Base-by-base conservation (phyloP, 2,329 filamentous ascomycete genomes). In the Penicillium sp. region DNA sequence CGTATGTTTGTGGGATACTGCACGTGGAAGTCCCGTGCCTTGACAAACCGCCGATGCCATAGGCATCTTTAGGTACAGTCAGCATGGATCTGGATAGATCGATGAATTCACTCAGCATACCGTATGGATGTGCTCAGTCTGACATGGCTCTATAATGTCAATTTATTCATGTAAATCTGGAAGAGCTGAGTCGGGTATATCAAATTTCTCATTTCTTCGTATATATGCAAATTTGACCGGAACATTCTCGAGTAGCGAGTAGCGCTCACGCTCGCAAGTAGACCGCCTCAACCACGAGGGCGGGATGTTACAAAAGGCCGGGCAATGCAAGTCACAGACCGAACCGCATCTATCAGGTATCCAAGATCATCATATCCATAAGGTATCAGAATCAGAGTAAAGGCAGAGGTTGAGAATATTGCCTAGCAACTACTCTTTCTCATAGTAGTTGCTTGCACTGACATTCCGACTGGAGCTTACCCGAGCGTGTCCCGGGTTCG, bases 401-500 rank as follows among this genome's bases (percentile, higher is more conserved):
- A 42, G 16, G 13, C 10, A 39, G 43, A 31, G 19, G 10, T 10
- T 26, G 39, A 44, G 7, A n/a, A 21, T 11, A 21, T 29, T 19
- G 57, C 55, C 54, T 46, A 46, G 59, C 58, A 62, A 60, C 63
- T 65, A 67, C 52, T 59, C 62, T 53, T 74, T 72, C 24, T 72
- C 68, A 55, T 78, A 79, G 63, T 78, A 79, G 39, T 67, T 61
- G 21, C 54, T 65, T n/a, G 66, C 60, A 54, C 67, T 70, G 2
- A 68, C 66, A 53, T 68, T 73, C 55, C 76, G 74, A 44, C 70
- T 68, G 50, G 76, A 73, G 44, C 75, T 74, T 11, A 74, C 65
- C 50, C 78, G 72, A 5, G 75, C 70, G 54, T 81, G 75, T 48
- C 80, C 78, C 65, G 81, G 75, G 52, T 79, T 78, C 64, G 81